Evolutionary conservation across 2,329 filamentous ascomycete species (phyloP), one percentile per base, ranked within the genome.

Genomic region (Parastagonospora nodorum): DNA sequence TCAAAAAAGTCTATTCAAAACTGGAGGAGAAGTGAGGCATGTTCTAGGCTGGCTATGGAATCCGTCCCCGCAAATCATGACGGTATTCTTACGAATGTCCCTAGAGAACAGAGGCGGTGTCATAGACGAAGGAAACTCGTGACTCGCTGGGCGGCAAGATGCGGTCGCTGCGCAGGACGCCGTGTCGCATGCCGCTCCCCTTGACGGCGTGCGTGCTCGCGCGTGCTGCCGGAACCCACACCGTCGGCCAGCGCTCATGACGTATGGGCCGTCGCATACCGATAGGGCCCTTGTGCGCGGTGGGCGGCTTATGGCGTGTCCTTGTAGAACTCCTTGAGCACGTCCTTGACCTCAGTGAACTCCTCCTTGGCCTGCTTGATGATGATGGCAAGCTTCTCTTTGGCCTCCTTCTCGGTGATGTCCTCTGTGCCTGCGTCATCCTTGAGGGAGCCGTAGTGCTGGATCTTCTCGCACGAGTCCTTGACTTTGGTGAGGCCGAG

Each of bases 391-490:
- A 96, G 90, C 54, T 84, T 85, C 55, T 82, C 75, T 31, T 97
- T 79, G 42, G 85, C 77, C 2, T 85, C 78, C 52, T 87, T 80
- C 64, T 95, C 85, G 2, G 79, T 77, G 69, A 90, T 86, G 49
- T 85, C 81, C 35, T 80, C 77, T 5, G 80, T 82, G 36, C 92
- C 92, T 37, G 89, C 87, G 53, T 90, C 84, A 63, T 93, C 92
- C 75, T 92, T 90, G 66, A 84, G 81, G 67, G 89, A 88, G 61
- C 93, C 93, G 72, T 87, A 95, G 69, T 96, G 88, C 75, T 99
- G 93, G 67, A 99, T 97, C 80, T 95, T 92, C 77, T 97, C 92
- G 78, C 94, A 99, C 56, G 86, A 88, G 68, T 97, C 92, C 73
- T 91, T 90, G 66, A 99, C 88, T 74, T 95, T 95, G 66, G 84